Evolutionary conservation across 2,329 filamentous ascomycete species (phyloP).

Genomic region (Diplocarpon rosae): DNA sequence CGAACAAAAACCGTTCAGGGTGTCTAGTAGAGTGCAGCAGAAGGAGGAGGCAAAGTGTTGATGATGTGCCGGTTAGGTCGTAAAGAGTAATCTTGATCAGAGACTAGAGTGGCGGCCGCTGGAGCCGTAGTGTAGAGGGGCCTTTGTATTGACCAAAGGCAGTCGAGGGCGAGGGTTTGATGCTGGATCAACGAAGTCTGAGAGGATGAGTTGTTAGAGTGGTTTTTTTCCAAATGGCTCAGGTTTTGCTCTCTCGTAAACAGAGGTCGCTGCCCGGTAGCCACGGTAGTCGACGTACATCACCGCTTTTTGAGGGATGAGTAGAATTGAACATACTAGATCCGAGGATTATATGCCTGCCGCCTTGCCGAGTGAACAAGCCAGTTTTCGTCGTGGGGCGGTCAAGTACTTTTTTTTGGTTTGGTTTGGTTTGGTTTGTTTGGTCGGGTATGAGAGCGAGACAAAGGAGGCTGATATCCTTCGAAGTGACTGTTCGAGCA

Average conservation of each 20-base stretch:
- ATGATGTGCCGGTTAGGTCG: slow-evolving; percentile 54
- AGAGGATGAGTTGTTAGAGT: slow-evolving; percentile 3
- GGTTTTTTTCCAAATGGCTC: not conserved
- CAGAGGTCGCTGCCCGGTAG: not conserved
- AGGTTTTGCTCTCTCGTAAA: not conserved
- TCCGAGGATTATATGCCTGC: slow-evolving; percentile 4
- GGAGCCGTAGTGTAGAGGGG: slow-evolving; percentile 48
- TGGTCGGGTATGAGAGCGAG: not conserved
- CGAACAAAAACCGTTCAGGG: slow-evolving; percentile 40
- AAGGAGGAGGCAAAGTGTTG: slow-evolving; percentile 52
- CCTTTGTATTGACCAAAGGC: slow-evolving; percentile 62
- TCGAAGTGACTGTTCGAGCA: not conserved
- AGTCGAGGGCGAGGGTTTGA: slow-evolving; percentile 21
- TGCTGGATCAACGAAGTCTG: slow-evolving; percentile 11
- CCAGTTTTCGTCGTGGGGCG: not conserved
- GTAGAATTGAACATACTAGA: slow-evolving; percentile 3
- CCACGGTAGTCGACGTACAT: not conserved
- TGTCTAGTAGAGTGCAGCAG: slow-evolving; percentile 38
- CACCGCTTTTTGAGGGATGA: not conserved
- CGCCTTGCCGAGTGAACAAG: not conserved
- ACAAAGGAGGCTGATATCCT: not conserved
- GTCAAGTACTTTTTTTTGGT: too few relatives aligned
- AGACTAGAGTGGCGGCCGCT: slow-evolving; percentile 48
- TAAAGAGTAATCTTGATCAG: slow-evolving; percentile 60
- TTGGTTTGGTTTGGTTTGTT: too few relatives aligned